Percentiles rank a stretch among this genome's conserved stretches.
Conservation (phyloP, 2,329 filamentous ascomycete genomes). For the Kalmusia sp. region DNA sequence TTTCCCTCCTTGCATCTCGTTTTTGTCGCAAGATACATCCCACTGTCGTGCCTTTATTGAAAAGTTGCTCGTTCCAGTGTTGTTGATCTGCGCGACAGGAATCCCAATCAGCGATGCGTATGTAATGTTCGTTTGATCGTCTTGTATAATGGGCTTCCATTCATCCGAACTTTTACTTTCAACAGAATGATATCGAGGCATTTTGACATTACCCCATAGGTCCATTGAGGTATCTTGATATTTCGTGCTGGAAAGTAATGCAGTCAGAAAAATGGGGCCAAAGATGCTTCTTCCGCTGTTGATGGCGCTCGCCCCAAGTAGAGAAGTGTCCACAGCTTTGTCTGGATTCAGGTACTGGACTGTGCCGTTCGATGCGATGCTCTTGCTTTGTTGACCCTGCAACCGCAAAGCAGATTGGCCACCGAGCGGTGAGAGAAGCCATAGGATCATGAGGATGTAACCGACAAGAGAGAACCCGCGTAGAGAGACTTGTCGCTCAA, state of each 20-base stretch:
- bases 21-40: conserved; percentile 30
- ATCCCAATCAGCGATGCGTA: conserved; percentile 38
- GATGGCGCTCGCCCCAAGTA: conserved; percentile 18
- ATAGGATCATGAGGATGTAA: conserved; percentile 28
- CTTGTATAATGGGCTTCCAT: conserved; percentile 22
- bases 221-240: conserved; percentile 31
- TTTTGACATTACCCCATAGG: conserved; percentile 37
- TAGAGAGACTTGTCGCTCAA: conserved; percentile 37
- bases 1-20: conserved; percentile 3
- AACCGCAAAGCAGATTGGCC: conserved; percentile 40
- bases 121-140: conserved; percentile 19
- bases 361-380: conserved; percentile 18
- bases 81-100: conserved; percentile 19
- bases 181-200: conserved; percentile 31
- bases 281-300: conserved; percentile 27
- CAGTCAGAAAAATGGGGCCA: conserved; percentile 28
- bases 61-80: conserved; percentile 22
- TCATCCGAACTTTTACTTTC: conserved; percentile 24
- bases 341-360: conserved; percentile 27
- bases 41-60: conserved; percentile 34
- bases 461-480: conserved; percentile 33
- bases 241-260: conserved; percentile 31
- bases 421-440: conserved; percentile 38
- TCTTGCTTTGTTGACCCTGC: conserved; percentile 19
- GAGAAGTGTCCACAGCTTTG: conserved; percentile 13